Conservation (phyloP, 2,329 filamentous ascomycete species). For the Xylariaceae sp. region DNA sequence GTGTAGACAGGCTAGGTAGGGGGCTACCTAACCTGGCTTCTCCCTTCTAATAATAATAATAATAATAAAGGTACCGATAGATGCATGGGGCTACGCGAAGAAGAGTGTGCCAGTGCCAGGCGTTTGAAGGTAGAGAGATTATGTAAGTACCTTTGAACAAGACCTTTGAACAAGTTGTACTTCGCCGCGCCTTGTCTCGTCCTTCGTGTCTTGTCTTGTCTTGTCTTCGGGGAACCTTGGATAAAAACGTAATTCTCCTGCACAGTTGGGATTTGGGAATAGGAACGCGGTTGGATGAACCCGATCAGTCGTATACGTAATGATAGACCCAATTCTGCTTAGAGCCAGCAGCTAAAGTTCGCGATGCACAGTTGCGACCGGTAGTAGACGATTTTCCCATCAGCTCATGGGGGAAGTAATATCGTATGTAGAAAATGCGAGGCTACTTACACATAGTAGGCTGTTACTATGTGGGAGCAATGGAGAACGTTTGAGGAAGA, state of each 20-base stretch:
- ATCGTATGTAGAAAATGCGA: background rate
- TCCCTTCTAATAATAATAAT: background rate
- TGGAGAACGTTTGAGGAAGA: background rate
- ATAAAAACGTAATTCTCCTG: background rate
- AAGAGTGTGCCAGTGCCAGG: background rate
- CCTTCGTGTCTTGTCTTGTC: background rate
- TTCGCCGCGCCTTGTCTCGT: background rate
- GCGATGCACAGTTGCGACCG: background rate
- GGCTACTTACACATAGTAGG: background rate
- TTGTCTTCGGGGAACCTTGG: background rate
- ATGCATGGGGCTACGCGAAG: background rate
- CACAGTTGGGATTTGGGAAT: background rate
- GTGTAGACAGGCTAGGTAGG: no score
- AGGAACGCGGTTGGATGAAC: background rate
- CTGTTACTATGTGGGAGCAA: background rate
- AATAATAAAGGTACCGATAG: background rate
- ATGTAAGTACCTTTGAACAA: no score
- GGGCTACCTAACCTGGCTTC: background rate
- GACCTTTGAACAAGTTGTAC: no score
- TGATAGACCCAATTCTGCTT: slow-evolving; percentile 1
- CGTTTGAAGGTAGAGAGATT: no score
- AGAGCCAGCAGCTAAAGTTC: background rate
- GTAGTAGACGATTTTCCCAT: background rate
- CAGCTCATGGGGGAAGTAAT: background rate
- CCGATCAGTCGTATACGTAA: background rate